Conservation (phyloP, 106 monocot species). For the Narthecium ossifragum region DNA sequence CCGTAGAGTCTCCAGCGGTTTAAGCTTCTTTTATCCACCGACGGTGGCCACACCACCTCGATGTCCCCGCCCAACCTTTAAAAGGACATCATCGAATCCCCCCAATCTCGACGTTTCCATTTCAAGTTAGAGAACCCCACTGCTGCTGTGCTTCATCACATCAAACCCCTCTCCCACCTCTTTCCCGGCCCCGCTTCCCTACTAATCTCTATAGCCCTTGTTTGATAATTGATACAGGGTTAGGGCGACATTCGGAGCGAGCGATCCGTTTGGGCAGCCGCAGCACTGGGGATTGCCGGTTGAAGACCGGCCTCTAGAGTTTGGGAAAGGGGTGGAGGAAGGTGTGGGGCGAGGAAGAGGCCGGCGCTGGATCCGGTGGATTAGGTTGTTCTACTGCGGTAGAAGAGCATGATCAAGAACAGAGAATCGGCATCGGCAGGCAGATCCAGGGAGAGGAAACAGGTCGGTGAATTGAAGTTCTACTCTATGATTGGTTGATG, state of each 20-base stretch:
- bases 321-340: constrained; percentile 14
- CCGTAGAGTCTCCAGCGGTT: too few relatives aligned
- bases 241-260: constrained; percentile 38
- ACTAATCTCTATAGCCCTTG: too few relatives aligned
- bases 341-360: constrained; percentile 38
- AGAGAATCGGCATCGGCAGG: constrained; percentile 68
- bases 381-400: constrained; percentile 29
- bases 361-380: constrained; percentile 20
- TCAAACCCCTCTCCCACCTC: too few relatives aligned
- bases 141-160: constrained; percentile 18
- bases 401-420: constrained; percentile 68
- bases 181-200: too few relatives aligned
- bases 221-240: too few relatives aligned
- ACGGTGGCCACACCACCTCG: too few relatives aligned
- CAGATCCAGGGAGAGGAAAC: constrained; percentile 67
- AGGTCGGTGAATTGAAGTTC: constrained; percentile 18
- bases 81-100: too few relatives aligned
- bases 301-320: not conserved
- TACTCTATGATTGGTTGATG: constrained; percentile 8
- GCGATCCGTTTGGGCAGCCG: not conserved
- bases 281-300: not conserved
- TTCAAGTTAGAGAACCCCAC: not conserved
- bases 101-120: too few relatives aligned
- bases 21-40: too few relatives aligned
- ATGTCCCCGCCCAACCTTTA: too few relatives aligned